Percentiles rank a stretch among this genome's conserved stretches.
phyloP scores from a whole-genome alignment of 2,329 filamentous ascomycete species.

The Diaporthe helianthi region DNA sequence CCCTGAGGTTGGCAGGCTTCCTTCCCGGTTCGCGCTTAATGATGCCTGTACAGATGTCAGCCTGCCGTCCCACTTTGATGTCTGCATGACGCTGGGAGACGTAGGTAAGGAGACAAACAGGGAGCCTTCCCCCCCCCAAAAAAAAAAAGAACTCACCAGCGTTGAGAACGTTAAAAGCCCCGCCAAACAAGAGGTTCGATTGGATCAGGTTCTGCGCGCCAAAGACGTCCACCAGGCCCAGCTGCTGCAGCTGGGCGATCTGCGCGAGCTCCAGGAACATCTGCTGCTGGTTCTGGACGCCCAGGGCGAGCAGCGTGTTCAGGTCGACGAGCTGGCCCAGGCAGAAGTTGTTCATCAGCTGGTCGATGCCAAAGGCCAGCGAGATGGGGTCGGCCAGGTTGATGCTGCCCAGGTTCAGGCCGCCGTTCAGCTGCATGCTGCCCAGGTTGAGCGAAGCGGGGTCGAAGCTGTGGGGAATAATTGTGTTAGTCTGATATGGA shows the following conservation, averaged over 20 bases:
- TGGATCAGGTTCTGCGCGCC: conserved; percentile 42
- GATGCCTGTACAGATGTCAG: conserved; percentile 36
- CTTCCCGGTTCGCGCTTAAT: conserved; percentile 43
- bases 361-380: conserved; percentile 42
- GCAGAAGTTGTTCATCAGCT: conserved; percentile 42
- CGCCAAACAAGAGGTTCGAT: conserved; percentile 37
- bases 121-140: too few relatives aligned
- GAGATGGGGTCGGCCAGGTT: conserved; percentile 42
- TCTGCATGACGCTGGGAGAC: too few relatives aligned
- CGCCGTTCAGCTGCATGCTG: conserved; percentile 30
- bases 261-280: conserved; percentile 45
- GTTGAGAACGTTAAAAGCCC: conserved; percentile 34
- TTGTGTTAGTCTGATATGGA: not conserved
- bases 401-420: conserved; percentile 40
- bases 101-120: too few relatives aligned
- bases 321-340: conserved; percentile 39
- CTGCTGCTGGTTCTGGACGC: conserved; percentile 40
- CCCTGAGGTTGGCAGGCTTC: conserved; percentile 40
- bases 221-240: conserved; percentile 40
- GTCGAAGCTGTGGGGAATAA: not conserved
- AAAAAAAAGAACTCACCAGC: conserved; percentile 32
- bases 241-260: conserved; percentile 42
- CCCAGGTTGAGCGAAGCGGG: conserved; percentile 1
- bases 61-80: not conserved
- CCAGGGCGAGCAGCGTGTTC: conserved; percentile 39